These are phyloP conservation scores for Pythium phragmitis DNA, from an alignment of 352 stramenopile genomes.

Conservation along the genomic window DNA sequence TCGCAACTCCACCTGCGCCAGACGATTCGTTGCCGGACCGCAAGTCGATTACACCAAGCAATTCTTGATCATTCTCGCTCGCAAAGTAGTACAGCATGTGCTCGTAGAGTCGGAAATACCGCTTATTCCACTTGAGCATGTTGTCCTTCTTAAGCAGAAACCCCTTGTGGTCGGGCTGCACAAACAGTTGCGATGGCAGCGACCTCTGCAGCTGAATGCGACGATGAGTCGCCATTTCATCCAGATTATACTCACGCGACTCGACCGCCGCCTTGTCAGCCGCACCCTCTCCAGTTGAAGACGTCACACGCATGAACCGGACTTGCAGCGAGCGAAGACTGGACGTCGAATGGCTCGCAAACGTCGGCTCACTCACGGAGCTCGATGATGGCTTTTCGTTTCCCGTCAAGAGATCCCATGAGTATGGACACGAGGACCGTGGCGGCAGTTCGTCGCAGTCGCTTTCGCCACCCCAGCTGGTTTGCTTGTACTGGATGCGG, in stretches of 20 bases:
- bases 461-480: slow-evolving; percentile 64
- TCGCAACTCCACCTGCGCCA: slow-evolving; percentile 71
- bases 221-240: slow-evolving; percentile 81
- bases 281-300: slow-evolving; percentile 50
- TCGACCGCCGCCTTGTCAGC: slow-evolving; percentile 82
- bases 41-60: slow-evolving; percentile 84
- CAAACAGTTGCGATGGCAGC: slow-evolving; percentile 76
- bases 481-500: slow-evolving; percentile 85
- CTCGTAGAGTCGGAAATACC: slow-evolving; percentile 87
- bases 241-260: slow-evolving; percentile 86
- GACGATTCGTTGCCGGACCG: slow-evolving; percentile 63
- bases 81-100: slow-evolving; percentile 90
- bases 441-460: slow-evolving; percentile 78
- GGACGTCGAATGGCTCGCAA: slow-evolving; percentile 51
- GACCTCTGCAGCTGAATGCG: slow-evolving; percentile 81
- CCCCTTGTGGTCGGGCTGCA: slow-evolving; percentile 75
- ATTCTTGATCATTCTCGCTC: slow-evolving; percentile 79
- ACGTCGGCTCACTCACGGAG: slow-evolving; percentile 62
- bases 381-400: slow-evolving; percentile 58
- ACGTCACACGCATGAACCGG: slow-evolving; percentile 87
- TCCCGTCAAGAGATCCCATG: slow-evolving; percentile 82
- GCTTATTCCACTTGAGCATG: slow-evolving; percentile 88
- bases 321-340: slow-evolving; percentile 74
- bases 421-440: slow-evolving; percentile 77
- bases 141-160: slow-evolving; percentile 88